Evolutionary conservation across 225 moss, liverwort and hornwort genomes (phyloP).

Genomic region (Polytrichum formosum): DNA sequence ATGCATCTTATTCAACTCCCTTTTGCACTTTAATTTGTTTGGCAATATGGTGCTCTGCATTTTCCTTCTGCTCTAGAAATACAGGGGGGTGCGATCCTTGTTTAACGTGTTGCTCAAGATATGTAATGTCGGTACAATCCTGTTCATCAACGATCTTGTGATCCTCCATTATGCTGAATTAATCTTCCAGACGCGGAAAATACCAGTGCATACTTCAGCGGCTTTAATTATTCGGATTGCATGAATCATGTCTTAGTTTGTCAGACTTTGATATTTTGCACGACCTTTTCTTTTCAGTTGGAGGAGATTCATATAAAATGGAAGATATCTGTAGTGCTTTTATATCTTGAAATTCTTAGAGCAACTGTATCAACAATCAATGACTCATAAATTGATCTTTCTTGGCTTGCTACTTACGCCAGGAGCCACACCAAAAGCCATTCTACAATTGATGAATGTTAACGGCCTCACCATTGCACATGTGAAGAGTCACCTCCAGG

Average conservation of each 20-base stretch:
- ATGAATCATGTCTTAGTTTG: too few relatives aligned
- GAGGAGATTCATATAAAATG: too few relatives aligned
- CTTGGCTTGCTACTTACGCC: slow-evolving; percentile 1
- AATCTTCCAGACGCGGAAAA: too few relatives aligned
- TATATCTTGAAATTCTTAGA: too few relatives aligned
- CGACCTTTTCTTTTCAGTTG: too few relatives aligned
- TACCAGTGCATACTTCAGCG: too few relatives aligned
- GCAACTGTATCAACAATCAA: not conserved
- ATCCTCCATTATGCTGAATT: not conserved
- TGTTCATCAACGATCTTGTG: not conserved
- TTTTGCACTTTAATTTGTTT: not conserved
- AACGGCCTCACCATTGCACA: slow-evolving; percentile 52
- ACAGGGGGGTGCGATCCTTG: not conserved
- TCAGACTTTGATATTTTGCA: too few relatives aligned
- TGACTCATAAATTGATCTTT: not conserved
- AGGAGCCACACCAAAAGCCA: slow-evolving; percentile 68
- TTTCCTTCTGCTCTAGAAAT: not conserved
- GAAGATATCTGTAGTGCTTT: too few relatives aligned
- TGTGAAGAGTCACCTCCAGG: slow-evolving; percentile 71
- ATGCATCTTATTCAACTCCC: not conserved
- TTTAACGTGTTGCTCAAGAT: not conserved
- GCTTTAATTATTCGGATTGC: too few relatives aligned
- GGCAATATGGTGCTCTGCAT: not conserved
- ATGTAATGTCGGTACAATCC: not conserved
- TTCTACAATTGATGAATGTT: slow-evolving; percentile 55